Percentiles rank a stretch among this genome's conserved stretches.
Conservation (phyloP, 2,329 filamentous ascomycete species). For the Diaporthe sp. region DNA sequence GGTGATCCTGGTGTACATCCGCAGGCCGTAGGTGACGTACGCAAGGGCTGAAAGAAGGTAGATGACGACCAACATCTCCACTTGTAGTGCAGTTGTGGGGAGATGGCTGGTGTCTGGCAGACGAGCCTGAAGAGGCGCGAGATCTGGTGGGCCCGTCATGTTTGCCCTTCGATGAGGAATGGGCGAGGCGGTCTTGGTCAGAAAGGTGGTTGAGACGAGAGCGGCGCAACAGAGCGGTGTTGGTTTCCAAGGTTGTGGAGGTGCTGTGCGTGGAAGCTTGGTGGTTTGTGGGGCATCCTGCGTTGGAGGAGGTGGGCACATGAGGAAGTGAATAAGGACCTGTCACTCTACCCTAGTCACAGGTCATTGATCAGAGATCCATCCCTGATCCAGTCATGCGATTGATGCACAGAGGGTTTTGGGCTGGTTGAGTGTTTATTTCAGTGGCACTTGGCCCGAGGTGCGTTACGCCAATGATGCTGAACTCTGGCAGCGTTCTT, state of each 20-base stretch:
- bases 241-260: no score
- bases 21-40: background rate
- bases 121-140: background rate
- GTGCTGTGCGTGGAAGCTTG: background rate
- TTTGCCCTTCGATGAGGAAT: background rate
- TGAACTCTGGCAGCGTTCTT: no score
- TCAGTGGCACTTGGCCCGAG: no score
- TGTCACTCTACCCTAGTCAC: no score
- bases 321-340: background rate
- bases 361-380: no score
- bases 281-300: background rate
- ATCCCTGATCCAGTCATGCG: no score
- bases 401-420: no score
- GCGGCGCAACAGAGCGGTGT: background rate
- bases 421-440: no score
- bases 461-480: no score
- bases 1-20: background rate
- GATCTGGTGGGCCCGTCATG: background rate
- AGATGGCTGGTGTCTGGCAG: background rate
- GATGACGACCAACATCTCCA: background rate
- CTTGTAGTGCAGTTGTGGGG: background rate
- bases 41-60: background rate
- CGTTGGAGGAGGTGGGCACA: background rate
- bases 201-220: background rate
- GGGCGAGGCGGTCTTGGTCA: background rate